phyloP scores from a whole-genome alignment of 2,329 filamentous ascomycete species.

The Fusarium tupiense region DNA sequence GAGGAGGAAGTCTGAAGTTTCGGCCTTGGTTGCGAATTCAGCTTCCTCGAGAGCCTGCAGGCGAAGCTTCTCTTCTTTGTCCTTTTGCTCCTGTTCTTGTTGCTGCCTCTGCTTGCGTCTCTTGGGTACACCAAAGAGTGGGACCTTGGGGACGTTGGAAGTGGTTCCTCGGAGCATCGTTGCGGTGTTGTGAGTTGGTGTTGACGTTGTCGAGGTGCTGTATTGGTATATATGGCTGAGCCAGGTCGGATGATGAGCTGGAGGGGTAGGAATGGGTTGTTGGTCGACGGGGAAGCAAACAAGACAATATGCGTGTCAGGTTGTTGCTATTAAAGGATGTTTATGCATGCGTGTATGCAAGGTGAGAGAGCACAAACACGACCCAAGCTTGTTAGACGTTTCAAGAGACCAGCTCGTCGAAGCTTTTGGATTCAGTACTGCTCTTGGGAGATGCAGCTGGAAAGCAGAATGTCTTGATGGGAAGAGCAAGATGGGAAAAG shows the following conservation, averaged over 20 bases:
- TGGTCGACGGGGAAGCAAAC: slow-evolving; percentile 17
- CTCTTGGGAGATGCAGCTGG: background rate
- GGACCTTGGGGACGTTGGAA: slow-evolving; percentile 29
- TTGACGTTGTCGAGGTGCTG: background rate
- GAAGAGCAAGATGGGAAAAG: background rate
- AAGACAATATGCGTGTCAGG: slow-evolving; percentile 33
- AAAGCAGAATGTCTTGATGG: background rate
- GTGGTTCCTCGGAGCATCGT: slow-evolving; percentile 37
- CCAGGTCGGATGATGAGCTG: slow-evolving; percentile 14
- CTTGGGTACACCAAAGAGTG: slow-evolving; percentile 41
- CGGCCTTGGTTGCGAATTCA: slow-evolving; percentile 44
- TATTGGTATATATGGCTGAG: background rate
- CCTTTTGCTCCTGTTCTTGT: slow-evolving; percentile 35
- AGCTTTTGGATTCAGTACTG: background rate
- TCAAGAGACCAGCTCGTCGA: slow-evolving; percentile 33
- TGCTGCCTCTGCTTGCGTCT: slow-evolving; percentile 41
- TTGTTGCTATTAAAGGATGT: slow-evolving; percentile 27
- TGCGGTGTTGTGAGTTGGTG: slow-evolving; percentile 5
- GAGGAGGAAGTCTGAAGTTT: slow-evolving; percentile 47
- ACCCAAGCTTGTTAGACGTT: slow-evolving; percentile 20
- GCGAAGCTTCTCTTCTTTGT: slow-evolving; percentile 35
- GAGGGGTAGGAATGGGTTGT: slow-evolving; percentile 11
- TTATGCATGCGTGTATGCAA: slow-evolving; percentile 20
- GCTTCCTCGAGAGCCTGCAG: slow-evolving; percentile 43
- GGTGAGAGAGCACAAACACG: slow-evolving; percentile 26